Evolutionary conservation across 1,284 basidiomycete genomes (phyloP).

Genomic region (Cryptococcus sp.): DNA sequence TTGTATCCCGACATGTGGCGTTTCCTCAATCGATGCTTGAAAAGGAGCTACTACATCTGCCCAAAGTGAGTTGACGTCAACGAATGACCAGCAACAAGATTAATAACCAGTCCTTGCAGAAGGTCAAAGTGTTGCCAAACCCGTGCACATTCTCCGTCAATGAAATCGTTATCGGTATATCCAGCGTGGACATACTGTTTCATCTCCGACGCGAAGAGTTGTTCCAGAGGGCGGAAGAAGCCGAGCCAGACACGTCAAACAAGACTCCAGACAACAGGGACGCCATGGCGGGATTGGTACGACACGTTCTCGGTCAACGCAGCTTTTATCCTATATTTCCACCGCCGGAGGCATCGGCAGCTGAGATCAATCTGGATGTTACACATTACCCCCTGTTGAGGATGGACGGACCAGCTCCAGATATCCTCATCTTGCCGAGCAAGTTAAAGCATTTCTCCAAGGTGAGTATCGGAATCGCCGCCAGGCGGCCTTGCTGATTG

Average conservation of each 20-base stretch:
- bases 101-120: constrained; percentile 56
- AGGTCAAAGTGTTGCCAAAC: constrained; percentile 79
- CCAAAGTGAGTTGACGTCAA: constrained; percentile 45
- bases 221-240: constrained; percentile 68
- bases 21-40: constrained; percentile 82
- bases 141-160: constrained; percentile 84
- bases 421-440: constrained; percentile 81
- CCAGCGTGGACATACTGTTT: constrained; percentile 83
- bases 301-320: constrained; percentile 81
- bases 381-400: constrained; percentile 62
- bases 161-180: constrained; percentile 73
- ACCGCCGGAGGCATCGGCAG: constrained; percentile 67
- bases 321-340: constrained; percentile 97
- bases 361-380: constrained; percentile 83
- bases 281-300: constrained; percentile 72
- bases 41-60: constrained; percentile 52
- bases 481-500: neutral
- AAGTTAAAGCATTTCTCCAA: constrained; percentile 81
- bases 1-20: constrained; percentile 75
- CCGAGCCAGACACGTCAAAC: constrained; percentile 58
- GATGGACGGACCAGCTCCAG: constrained; percentile 61
- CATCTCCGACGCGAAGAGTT: constrained; percentile 85
- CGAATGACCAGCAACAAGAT: constrained; percentile 1
- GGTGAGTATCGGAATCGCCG: constrained; percentile 56
- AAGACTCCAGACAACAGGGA: constrained; percentile 59